Evolutionary conservation across 306 rosid genomes (phyloP).

Genomic region (Malus asiatica): DNA sequence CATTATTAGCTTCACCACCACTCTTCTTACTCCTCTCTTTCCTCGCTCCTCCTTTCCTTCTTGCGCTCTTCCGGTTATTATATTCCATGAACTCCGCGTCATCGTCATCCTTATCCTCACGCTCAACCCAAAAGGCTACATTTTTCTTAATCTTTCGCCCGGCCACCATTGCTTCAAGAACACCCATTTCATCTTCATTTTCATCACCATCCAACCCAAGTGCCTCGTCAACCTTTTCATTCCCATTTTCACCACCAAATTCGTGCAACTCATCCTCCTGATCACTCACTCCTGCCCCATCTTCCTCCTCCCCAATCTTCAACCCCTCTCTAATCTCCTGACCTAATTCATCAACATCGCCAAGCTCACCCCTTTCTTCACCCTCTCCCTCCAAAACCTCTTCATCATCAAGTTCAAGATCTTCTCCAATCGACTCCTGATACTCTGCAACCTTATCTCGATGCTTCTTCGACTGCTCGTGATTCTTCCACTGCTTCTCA

Average conservation of each 20-base stretch:
- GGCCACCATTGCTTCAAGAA: constrained; percentile 65
- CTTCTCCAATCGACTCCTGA: constrained; percentile 50
- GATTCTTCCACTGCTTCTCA: constrained; percentile 99
- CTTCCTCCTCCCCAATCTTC: constrained; percentile 34
- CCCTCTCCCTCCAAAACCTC: constrained; percentile 11
- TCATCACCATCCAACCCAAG: constrained; percentile 19
- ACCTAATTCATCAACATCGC: constrained; percentile 15
- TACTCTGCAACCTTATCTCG: constrained; percentile 80
- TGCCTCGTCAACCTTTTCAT: constrained; percentile 10
- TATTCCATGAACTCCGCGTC: constrained; percentile 38
- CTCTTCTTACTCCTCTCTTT: constrained; percentile 49
- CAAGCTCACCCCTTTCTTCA: constrained; percentile 11
- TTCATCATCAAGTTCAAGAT: constrained; percentile 16
- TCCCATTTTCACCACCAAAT: constrained; percentile 14
- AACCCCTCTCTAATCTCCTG: constrained; percentile 20
- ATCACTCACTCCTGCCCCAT: constrained; percentile 23
- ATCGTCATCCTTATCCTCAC: constrained; percentile 30
- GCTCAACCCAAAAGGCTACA: constrained; percentile 18
- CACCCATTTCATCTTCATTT: constrained; percentile 34
- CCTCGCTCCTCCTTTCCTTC: constrained; percentile 40
- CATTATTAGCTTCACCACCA: constrained; percentile 26
- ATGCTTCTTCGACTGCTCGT: constrained; percentile 94
- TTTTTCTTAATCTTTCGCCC: constrained; percentile 47
- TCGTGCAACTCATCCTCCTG: constrained; percentile 22
- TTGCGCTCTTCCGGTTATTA: constrained; percentile 37